Conservation (phyloP, 345 rosid genomes). For the Hibiscus tridactylites region DNA sequence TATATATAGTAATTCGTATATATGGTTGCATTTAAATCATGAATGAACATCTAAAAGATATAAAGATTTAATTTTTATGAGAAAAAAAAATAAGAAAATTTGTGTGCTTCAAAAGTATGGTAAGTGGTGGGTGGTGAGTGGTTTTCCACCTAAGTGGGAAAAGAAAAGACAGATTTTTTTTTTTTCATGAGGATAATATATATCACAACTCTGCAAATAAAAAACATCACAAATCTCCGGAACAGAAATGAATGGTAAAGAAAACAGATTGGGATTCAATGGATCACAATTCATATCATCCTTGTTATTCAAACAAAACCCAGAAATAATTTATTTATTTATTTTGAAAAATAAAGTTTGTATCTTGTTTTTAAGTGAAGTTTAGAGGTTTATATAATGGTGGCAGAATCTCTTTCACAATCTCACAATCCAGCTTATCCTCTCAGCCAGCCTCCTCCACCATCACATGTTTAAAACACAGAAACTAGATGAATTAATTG, state of each 20-base stretch:
- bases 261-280: constrained; percentile 57
- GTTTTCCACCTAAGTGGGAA: constrained; percentile 30
- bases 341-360: too few relatives aligned
- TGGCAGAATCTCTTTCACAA: constrained; percentile 64
- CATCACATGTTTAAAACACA: background rate
- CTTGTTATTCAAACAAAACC: constrained; percentile 9
- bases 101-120: constrained; percentile 17
- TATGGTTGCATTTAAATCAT: background rate
- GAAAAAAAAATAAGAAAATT: background rate
- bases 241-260: constrained; percentile 35
- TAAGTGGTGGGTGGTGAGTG: constrained; percentile 32
- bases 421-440: constrained; percentile 37
- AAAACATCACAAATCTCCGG: constrained; percentile 6
- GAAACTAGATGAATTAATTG: too few relatives aligned
- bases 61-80: background rate
- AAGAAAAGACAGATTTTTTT: constrained; percentile 13
- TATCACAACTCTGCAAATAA: background rate
- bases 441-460: constrained; percentile 12
- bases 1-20: background rate
- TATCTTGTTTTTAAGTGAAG: background rate
- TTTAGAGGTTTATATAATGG: constrained; percentile 22
- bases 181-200: background rate
- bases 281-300: constrained; percentile 42
- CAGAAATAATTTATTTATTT: background rate
- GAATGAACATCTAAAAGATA: background rate